A percentile compares a stretch with the other conserved stretches of the same genome.
These are phyloP conservation scores for Candida tunisiensis DNA, from an alignment of 1,139 yeast species.

Conservation along the genomic window DNA sequence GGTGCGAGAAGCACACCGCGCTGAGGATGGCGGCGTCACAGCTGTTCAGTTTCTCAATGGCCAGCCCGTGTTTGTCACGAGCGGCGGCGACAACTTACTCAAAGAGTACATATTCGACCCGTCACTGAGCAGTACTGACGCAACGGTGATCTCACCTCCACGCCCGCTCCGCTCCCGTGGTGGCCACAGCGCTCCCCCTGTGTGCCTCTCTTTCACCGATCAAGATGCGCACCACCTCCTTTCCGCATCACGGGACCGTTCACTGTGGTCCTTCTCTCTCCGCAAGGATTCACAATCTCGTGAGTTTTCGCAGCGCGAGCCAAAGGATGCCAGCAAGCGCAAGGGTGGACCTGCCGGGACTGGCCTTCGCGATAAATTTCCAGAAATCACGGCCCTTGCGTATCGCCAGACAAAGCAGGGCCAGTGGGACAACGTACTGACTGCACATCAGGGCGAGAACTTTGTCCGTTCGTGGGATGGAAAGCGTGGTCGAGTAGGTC, in stretches of 20 bases:
- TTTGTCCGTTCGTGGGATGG: conserved; percentile 92
- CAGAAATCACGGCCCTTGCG: conserved; percentile 60
- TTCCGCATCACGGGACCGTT: conserved; percentile 75
- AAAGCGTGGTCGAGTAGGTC: conserved; percentile 67
- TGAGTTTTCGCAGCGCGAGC: conserved; percentile 69
- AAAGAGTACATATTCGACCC: conserved; percentile 94
- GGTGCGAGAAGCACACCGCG: conserved; percentile 53
- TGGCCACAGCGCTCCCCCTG: conserved; percentile 91
- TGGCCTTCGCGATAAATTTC: conserved; percentile 43
- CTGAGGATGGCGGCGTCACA: conserved; percentile 66
- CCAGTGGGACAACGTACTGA: conserved; percentile 91
- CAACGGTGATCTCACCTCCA: conserved; percentile 63
- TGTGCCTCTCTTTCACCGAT: conserved; percentile 61
- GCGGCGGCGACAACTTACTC: conserved; percentile 82
- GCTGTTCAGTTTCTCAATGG: conserved; percentile 69
- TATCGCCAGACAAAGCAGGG: conserved; percentile 67
- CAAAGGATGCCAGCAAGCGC: conserved; percentile 36
- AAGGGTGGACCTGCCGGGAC: conserved; percentile 35
- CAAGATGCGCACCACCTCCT: conserved; percentile 67
- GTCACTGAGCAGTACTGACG: conserved; percentile 48
- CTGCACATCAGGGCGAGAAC: conserved; percentile 72
- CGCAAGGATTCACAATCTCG: conserved; percentile 96
- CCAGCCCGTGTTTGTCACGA: conserved; percentile 81
- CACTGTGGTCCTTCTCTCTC: conserved; percentile 83
- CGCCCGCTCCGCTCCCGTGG: conserved; percentile 87